phyloP scores from a whole-genome alignment of 1,139 yeast genomes.

The Scheffersomyces segobiensis region DNA sequence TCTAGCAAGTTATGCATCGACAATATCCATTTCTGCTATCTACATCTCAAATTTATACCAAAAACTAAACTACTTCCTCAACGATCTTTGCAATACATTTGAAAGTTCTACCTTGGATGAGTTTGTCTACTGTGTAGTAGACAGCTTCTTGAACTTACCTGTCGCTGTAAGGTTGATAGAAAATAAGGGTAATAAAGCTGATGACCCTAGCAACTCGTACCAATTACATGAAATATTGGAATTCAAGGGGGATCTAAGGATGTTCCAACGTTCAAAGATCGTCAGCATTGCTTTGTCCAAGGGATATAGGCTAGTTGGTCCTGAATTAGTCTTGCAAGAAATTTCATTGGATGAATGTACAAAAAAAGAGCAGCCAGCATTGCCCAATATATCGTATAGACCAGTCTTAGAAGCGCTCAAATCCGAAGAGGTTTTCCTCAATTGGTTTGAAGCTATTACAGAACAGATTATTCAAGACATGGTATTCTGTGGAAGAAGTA shows the following conservation, averaged over 20 bases:
- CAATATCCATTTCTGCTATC: constrained; percentile 34
- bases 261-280: constrained; percentile 46
- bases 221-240: constrained; percentile 37
- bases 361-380: not conserved
- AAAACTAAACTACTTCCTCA: constrained; percentile 35
- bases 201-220: constrained; percentile 10
- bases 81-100: constrained; percentile 31
- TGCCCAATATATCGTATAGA: constrained; percentile 10
- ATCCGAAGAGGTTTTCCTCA: constrained; percentile 19
- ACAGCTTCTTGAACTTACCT: constrained; percentile 30
- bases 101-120: constrained; percentile 21
- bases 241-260: constrained; percentile 45
- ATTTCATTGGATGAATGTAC: constrained; percentile 19
- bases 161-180: constrained; percentile 22
- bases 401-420: constrained; percentile 16
- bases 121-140: constrained; percentile 32
- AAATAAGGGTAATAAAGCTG: constrained; percentile 9
- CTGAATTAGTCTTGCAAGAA: constrained; percentile 30
- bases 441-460: constrained; percentile 38
- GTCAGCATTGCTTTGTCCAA: constrained; percentile 33
- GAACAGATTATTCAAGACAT: constrained; percentile 47
- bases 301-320: constrained; percentile 42
- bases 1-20: constrained; percentile 27
- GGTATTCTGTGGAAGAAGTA: constrained; percentile 48
- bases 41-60: constrained; percentile 35